phyloP scores from a whole-genome alignment of 164 flowering plant species.

The Stephania cephalantha region DNA sequence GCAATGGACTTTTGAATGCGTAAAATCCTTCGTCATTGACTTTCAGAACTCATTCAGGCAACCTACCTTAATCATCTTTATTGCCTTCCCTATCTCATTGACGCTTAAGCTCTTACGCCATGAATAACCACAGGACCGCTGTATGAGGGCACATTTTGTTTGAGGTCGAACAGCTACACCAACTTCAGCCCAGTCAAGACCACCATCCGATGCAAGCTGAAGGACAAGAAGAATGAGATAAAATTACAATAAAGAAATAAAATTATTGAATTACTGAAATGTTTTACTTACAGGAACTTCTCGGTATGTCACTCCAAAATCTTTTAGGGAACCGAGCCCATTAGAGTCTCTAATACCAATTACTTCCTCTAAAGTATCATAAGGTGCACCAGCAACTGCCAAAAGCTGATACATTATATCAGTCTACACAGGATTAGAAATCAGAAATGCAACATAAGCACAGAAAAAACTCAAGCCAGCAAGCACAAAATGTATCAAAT shows the following conservation, averaged over 20 bases:
- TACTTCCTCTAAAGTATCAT: slow-evolving; percentile 90
- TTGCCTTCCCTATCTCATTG: slow-evolving; percentile 64
- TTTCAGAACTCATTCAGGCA: not conserved
- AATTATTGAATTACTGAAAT: not conserved
- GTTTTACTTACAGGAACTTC: slow-evolving; percentile 60
- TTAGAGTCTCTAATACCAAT: slow-evolving; percentile 73
- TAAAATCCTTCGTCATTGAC: not conserved
- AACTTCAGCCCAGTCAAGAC: slow-evolving; percentile 69
- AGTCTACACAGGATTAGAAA: slow-evolving; percentile 18
- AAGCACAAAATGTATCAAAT: not conserved
- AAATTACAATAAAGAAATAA: not conserved
- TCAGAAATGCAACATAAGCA: slow-evolving; percentile 3
- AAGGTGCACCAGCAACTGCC: slow-evolving; percentile 92
- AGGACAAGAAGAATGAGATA: slow-evolving; percentile 6
- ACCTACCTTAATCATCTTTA: slow-evolving; percentile 62
- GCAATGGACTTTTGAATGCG: not conserved
- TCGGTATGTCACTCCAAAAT: slow-evolving; percentile 68
- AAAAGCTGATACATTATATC: slow-evolving; percentile 55
- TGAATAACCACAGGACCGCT: slow-evolving; percentile 89
- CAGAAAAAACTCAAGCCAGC: not conserved
- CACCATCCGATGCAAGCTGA: slow-evolving; percentile 82
- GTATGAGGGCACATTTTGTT: slow-evolving; percentile 86
- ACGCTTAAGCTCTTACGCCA: slow-evolving; percentile 82
- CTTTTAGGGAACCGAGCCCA: slow-evolving; percentile 67
- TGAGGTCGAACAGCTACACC: slow-evolving; percentile 46